These are phyloP conservation scores for Colletotrichum noveboracense DNA, from an alignment of 2,329 filamentous ascomycete genomes.

Conservation along the genomic window DNA sequence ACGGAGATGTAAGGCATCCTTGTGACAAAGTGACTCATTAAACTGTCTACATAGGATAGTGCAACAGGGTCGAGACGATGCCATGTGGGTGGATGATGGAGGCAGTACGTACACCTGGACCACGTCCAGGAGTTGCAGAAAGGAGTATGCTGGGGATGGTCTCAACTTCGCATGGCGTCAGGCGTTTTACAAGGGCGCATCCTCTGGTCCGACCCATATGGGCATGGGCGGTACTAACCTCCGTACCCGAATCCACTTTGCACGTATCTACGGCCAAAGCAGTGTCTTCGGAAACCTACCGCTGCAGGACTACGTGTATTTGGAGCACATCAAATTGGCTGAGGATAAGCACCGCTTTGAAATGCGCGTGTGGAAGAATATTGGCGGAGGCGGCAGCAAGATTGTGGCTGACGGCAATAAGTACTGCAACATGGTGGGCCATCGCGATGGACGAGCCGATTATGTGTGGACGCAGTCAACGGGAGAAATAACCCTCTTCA, in stretches of 20 bases:
- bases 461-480: conserved; percentile 1
- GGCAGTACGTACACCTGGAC: conserved; percentile 25
- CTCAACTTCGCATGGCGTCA: conserved; percentile 26
- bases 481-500: conserved; percentile 4
- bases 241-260: conserved; percentile 7
- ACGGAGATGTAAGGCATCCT: background rate
- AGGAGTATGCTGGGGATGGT: background rate
- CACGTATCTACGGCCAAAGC: conserved; percentile 10
- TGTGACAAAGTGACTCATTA: accelerated
- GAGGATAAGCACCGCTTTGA: background rate
- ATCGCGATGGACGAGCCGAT: conserved; percentile 1
- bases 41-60: too few species aligned
- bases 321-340: background rate
- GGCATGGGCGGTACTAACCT: background rate
- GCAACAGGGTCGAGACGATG: conserved; percentile 24
- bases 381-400: conserved; percentile 17
- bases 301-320: conserved; percentile 14
- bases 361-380: conserved; percentile 19
- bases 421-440: conserved; percentile 24
- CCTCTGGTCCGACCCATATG: conserved; percentile 18
- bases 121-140: conserved; percentile 26
- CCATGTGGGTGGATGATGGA: conserved; percentile 23
- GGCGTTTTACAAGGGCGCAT: conserved; percentile 9
- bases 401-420: conserved; percentile 14
- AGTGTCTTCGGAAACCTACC: conserved; percentile 4